Evolutionary conservation across 805 yeast species (phyloP).

Genomic region (Saccharomyces mikatae): DNA sequence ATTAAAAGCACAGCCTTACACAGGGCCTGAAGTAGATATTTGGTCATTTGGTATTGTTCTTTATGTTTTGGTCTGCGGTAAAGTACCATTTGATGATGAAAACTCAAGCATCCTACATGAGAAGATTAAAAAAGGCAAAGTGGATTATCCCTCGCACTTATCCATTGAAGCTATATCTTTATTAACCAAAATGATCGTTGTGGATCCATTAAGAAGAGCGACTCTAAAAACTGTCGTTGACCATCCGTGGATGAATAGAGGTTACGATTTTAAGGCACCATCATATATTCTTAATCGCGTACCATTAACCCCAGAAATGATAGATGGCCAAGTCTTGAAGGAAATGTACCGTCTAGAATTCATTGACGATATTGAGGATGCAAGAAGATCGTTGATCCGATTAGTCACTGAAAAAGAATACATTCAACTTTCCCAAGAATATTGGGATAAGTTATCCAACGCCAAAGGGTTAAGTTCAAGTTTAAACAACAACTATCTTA

Average conservation of each 20-base stretch:
- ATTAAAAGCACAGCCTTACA: constrained; percentile 82
- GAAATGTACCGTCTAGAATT: constrained; percentile 76
- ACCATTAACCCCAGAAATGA: constrained; percentile 44
- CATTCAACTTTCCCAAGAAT: constrained; percentile 21
- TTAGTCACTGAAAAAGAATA: constrained; percentile 62
- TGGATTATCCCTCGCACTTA: constrained; percentile 80
- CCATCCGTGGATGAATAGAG: constrained; percentile 94
- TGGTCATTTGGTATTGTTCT: constrained; percentile 98
- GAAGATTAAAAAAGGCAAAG: constrained; percentile 84
- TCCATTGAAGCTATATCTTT: constrained; percentile 75
- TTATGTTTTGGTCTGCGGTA: constrained; percentile 92
- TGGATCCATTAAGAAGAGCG: constrained; percentile 77
- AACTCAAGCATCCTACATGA: constrained; percentile 86
- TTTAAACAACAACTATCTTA: neutral
- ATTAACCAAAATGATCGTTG: constrained; percentile 83
- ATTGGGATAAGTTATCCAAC: constrained; percentile 18
- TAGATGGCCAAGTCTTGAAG: constrained; percentile 49
- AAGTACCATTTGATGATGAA: constrained; percentile 96
- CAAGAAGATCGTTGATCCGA: constrained; percentile 46
- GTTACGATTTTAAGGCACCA: constrained; percentile 66
- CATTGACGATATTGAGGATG: constrained; percentile 52
- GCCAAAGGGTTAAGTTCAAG: neutral
- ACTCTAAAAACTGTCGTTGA: constrained; percentile 64
- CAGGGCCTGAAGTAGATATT: constrained; percentile 95
- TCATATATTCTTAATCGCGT: constrained; percentile 68